Evolutionary conservation across 352 stramenopile genomes (phyloP), one percentile per base, ranked within the genome.

Genomic region (Phytophthora multivora): DNA sequence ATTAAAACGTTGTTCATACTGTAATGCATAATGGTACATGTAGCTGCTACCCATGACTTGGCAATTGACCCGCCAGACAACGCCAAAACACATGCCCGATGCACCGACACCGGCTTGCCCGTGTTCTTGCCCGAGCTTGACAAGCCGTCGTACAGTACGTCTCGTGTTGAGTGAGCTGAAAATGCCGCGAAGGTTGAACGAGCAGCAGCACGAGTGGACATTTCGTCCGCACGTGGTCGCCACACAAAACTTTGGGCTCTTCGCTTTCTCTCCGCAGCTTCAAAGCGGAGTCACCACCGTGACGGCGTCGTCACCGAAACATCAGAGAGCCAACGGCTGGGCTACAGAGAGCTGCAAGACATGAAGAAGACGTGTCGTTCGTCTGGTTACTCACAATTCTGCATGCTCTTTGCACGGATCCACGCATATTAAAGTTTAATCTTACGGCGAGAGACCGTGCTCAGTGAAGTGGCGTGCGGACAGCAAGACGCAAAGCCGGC

Each of bases 281-380:
- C 49, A 56, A 56, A 38, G 5, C 48, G 13, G 36, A 5, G 47
- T 31, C 31, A 31, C 4, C 46, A 10, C 18, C 18, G 45, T n/a
- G n/a, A n/a, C n/a, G n/a, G n/a, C n/a, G n/a, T 57, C 35, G 36
- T 38, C 50, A 57, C 50, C 50, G 50, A 57, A 56, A 57, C 36
- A 57, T 57, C 50, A 57, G 50, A 57, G 50, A 57, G 21, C 35
- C 8, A 31, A 12, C 23, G 23, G 42, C 23, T 50, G 49, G 21
- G 13, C 9, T 46, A 15, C 49, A 56, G n/a, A 56, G 49, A 56
- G 35, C 36, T 31, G 49, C 19, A 46, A 25, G 33, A 23, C 31
- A 26, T 45, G 48, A 55, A 55, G 49, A 46, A n/a, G 35, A 56
- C 16, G 38, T 46, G 50, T 57, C 50, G 36, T 57, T 57, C 36